Base-by-base conservation (phyloP, 2,329 filamentous ascomycete species). In the Arthrobotrys megalospora region DNA sequence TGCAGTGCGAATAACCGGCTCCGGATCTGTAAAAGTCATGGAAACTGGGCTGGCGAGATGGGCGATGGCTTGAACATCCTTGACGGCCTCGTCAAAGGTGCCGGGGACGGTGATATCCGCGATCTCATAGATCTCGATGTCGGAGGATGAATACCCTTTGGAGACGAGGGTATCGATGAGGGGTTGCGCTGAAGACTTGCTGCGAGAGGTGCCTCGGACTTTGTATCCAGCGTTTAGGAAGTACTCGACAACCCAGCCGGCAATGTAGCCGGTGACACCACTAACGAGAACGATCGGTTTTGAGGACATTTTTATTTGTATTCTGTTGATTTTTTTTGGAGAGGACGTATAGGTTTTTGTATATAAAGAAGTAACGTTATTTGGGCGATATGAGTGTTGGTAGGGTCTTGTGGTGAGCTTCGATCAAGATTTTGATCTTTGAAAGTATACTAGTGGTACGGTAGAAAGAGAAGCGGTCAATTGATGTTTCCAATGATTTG, bases 41-140 rank as follows among this genome's bases (percentile, higher is more conserved):
- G 82, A 52, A 81, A 89, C 88, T 4, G 76, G 76, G 4, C 68
- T 53, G 7, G 76, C 76, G 19, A 73, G 62, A 52, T 79, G 62
- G n/a, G 69, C 58, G 7, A 79, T 69, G 10, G 50, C 63, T 16
- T 67, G 60, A 1, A 81, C 80, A 41, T 76, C 78, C 63, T 82
- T 80, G 66, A 85, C 82, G 8, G 83, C 89, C 81, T 88, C 84
- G 76, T 92, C 89, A 80, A 96, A 96, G 24, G 91, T 92, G 16
- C 88, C 88, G n/a, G 90, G 87, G 79, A 89, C 83, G 0, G 91
- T 90, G 80, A 96, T 91, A 80, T 96, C 92, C 58, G 90, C 87
- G 10, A 96, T 91, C 77, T 96, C 88, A 34, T 77, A 77, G 14
- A 77, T 77, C 50, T 77, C 58, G 32, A 77, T 71, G 41, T 77